A percentile compares a stretch with the other conserved stretches of the same genome.
These are phyloP conservation scores for Quercus lobata DNA, from an alignment of 331 rosid genomes.

Conservation along the genomic window DNA sequence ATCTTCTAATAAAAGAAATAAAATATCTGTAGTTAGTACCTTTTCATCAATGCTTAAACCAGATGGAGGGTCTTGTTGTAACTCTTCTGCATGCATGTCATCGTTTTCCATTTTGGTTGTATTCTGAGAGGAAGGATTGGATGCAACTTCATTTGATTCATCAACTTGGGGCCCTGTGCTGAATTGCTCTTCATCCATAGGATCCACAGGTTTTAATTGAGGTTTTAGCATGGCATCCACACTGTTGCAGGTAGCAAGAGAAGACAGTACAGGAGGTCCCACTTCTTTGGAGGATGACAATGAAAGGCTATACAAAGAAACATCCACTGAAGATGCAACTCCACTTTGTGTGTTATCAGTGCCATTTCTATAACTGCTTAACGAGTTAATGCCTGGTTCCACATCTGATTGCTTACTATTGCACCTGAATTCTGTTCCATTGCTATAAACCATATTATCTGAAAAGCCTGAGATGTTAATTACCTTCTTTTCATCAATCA, in stretches of 20 bases:
- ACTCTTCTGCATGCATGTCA: background rate
- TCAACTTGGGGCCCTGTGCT: background rate
- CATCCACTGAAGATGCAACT: conserved; percentile 12
- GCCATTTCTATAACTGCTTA: background rate
- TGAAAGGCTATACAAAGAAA: conserved; percentile 15
- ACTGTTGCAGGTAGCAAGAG: background rate
- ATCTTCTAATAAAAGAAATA: background rate
- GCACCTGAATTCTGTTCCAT: background rate
- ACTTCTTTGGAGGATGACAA: conserved; percentile 23
- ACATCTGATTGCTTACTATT: background rate
- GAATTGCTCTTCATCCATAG: conserved; percentile 6
- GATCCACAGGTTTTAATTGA: conserved; percentile 10
- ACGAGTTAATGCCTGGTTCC: background rate
- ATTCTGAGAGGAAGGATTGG: conserved; percentile 1
- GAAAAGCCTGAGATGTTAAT: background rate
- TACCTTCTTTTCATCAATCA: background rate
- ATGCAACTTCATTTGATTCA: background rate
- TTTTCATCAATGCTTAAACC: conserved; percentile 9
- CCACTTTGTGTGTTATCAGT: background rate
- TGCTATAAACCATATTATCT: background rate
- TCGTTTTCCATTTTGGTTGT: background rate
- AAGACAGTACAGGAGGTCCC: conserved; percentile 7
- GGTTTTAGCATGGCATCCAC: background rate
- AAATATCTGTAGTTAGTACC: background rate
- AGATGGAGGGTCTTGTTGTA: background rate